These are phyloP conservation scores for Debaryomyces udenii DNA, from an alignment of 1,139 yeast genomes.

Conservation along the genomic window DNA sequence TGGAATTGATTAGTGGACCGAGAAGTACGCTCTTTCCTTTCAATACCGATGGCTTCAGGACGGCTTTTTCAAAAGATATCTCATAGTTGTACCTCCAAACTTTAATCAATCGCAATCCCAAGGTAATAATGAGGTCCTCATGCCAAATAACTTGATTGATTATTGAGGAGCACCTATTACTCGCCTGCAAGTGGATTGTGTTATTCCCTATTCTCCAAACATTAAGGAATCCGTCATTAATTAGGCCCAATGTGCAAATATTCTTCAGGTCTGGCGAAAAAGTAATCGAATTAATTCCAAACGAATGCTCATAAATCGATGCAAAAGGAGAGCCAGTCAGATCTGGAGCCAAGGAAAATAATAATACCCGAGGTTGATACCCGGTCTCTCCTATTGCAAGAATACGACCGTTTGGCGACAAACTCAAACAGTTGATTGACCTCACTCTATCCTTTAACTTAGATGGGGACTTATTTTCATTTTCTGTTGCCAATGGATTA, in stretches of 20 bases:
- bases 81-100: slow-evolving; percentile 51
- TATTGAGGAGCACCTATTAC: slow-evolving; percentile 63
- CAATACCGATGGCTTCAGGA: slow-evolving; percentile 33
- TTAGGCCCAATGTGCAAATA: slow-evolving; percentile 61
- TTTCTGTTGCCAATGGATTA: slow-evolving; percentile 4
- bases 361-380: slow-evolving; percentile 61
- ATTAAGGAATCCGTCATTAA: slow-evolving; percentile 66
- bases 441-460: slow-evolving; percentile 51
- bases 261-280: slow-evolving; percentile 60
- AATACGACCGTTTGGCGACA: slow-evolving; percentile 54
- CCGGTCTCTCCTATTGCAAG: slow-evolving; percentile 73
- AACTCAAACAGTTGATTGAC: slow-evolving; percentile 55
- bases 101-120: slow-evolving; percentile 62
- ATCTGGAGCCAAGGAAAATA: slow-evolving; percentile 60
- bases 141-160: slow-evolving; percentile 62
- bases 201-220: slow-evolving; percentile 50
- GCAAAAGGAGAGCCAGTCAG: slow-evolving; percentile 52
- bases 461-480: slow-evolving; percentile 27
- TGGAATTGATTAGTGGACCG: slow-evolving; percentile 49
- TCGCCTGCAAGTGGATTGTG: slow-evolving; percentile 36
- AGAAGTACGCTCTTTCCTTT: slow-evolving; percentile 62
- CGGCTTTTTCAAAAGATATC: slow-evolving; percentile 22
- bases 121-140: slow-evolving; percentile 48
- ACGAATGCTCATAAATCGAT: slow-evolving; percentile 60
- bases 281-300: slow-evolving; percentile 57